Conservation (phyloP, 2,329 filamentous ascomycete genomes). For the Aspergillus calidoustus region DNA sequence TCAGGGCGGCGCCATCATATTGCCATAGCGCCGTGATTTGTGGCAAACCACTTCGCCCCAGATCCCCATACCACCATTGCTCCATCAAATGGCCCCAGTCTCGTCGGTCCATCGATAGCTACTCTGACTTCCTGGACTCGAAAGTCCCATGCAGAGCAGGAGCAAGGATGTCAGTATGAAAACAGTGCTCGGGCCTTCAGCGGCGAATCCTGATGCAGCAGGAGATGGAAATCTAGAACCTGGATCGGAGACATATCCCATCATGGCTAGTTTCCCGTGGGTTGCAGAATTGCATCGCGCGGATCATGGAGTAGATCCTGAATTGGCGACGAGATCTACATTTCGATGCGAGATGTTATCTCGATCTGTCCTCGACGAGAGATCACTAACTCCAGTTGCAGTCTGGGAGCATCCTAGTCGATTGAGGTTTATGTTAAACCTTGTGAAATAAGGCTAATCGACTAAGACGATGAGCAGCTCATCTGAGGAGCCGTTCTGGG, state of each 20-base stretch:
- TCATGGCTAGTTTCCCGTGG: constrained; percentile 13
- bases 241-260: constrained; percentile 23
- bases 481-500: not conserved
- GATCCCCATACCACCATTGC: not conserved
- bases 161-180: constrained; percentile 9
- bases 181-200: not conserved
- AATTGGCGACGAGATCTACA: no score
- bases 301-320: not conserved
- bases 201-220: not conserved
- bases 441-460: not conserved
- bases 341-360: not conserved
- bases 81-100: not conserved
- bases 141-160: constrained; percentile 20
- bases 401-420: not conserved
- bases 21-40: not conserved
- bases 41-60: not conserved
- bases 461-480: not conserved
- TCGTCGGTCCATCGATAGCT: constrained; percentile 3
- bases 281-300: not conserved
- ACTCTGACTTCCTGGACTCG: constrained; percentile 16
- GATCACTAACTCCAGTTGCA: not conserved
- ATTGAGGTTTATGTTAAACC: not conserved
- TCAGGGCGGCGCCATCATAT: not conserved
- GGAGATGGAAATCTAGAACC: not conserved
- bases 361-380: not conserved